These are phyloP conservation scores for Suillus alpinus DNA, from an alignment of 768 basidiomycete genomes.

Conservation along the genomic window DNA sequence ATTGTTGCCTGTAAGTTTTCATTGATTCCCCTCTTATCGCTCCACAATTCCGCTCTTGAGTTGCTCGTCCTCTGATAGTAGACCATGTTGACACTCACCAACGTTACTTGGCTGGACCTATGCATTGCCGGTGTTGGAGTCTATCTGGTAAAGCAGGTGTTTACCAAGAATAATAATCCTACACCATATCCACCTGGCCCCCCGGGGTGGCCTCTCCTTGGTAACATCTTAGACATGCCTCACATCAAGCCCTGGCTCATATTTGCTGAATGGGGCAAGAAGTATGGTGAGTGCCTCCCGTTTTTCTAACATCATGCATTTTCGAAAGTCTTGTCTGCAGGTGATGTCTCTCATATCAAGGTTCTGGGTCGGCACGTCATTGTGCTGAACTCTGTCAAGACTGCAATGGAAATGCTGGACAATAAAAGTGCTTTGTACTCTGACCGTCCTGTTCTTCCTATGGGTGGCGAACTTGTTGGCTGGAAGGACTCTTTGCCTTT, in stretches of 20 bases:
- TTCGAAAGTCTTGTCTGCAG: slow-evolving; percentile 22
- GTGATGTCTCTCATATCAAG: slow-evolving; percentile 56
- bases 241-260: slow-evolving; percentile 34
- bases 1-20: no score
- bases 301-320: not conserved
- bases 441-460: no score
- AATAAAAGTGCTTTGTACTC: no score
- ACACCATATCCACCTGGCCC: not conserved
- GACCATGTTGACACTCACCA: slow-evolving; percentile 17
- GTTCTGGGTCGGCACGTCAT: slow-evolving; percentile 20
- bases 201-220: slow-evolving; percentile 22
- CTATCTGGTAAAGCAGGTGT: slow-evolving; percentile 19
- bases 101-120: slow-evolving; percentile 29
- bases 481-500: no score
- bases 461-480: no score
- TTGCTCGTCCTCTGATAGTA: not conserved
- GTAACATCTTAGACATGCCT: slow-evolving; percentile 42
- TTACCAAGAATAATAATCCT: slow-evolving; percentile 12
- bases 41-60: not conserved
- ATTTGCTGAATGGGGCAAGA: slow-evolving; percentile 35
- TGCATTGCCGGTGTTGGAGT: slow-evolving; percentile 10
- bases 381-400: slow-evolving; percentile 14
- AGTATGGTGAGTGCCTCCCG: slow-evolving; percentile 29
- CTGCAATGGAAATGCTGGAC: no score
- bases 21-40: no score